Conservation (phyloP, 1,139 yeast genomes). For the Blastobotrys raffinosifermentans region DNA sequence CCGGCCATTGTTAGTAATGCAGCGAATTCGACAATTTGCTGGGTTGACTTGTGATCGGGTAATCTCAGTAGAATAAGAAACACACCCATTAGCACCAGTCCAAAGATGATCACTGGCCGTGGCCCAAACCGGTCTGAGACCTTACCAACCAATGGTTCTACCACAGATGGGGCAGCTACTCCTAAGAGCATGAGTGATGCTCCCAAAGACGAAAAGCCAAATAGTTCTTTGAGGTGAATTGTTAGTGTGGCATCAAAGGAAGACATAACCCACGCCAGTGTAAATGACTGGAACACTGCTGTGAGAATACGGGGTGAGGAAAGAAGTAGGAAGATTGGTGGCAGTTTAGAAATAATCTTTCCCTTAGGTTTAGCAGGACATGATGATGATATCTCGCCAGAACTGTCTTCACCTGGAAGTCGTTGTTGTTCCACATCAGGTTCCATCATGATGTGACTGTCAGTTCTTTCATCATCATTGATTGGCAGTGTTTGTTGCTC, state of each 20-base stretch:
- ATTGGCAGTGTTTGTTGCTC: not conserved
- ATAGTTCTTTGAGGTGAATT: slow-evolving; percentile 28
- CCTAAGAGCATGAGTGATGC: slow-evolving; percentile 32
- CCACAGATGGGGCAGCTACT: slow-evolving; percentile 28
- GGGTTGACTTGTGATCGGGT: slow-evolving; percentile 24
- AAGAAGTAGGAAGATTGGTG: slow-evolving; percentile 20
- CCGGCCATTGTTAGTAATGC: slow-evolving; percentile 30
- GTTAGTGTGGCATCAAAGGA: slow-evolving; percentile 34
- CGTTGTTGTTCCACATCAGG: slow-evolving; percentile 1
- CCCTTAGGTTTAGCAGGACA: too few relatives aligned
- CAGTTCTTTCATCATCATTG: slow-evolving; percentile 1
- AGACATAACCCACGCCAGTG: slow-evolving; percentile 30
- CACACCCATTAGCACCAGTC: slow-evolving; percentile 25
- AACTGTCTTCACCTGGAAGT: not conserved
- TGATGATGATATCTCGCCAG: slow-evolving; percentile 3
- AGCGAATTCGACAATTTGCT: slow-evolving; percentile 28
- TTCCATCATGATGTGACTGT: too few relatives aligned
- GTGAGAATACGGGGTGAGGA: slow-evolving; percentile 22
- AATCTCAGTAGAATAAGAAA: slow-evolving; percentile 28
- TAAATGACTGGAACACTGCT: slow-evolving; percentile 24
- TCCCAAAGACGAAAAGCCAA: slow-evolving; percentile 28
- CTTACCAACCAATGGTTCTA: slow-evolving; percentile 32
- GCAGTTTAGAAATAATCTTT: slow-evolving; percentile 15
- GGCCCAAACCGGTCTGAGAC: slow-evolving; percentile 30
- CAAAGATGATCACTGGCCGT: slow-evolving; percentile 24